A percentile compares a stretch with the other conserved stretches of the same genome.
Evolutionary conservation across 2,329 filamentous ascomycete species (phyloP).

Genomic region (Fusarium kyushuense): DNA sequence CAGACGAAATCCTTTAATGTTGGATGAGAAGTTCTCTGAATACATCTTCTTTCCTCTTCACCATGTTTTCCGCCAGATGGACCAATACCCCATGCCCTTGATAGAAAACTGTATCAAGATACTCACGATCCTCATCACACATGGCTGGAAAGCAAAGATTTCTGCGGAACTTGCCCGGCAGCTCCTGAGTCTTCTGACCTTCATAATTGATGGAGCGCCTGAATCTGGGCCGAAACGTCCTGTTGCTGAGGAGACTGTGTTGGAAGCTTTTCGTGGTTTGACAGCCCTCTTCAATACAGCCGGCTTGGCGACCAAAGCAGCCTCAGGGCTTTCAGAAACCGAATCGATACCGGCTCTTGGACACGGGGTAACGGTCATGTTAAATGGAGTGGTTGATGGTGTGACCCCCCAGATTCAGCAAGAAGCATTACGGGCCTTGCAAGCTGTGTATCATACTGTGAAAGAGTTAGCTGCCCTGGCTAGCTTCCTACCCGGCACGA

Average conservation of each 20-base stretch:
- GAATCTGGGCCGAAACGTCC: constrained; percentile 59
- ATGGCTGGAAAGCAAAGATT: constrained; percentile 83
- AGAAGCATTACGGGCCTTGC: constrained; percentile 74
- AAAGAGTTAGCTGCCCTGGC: constrained; percentile 81
- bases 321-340: constrained; percentile 64
- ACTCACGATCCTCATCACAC: constrained; percentile 76
- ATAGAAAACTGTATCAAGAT: constrained; percentile 83
- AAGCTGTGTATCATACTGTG: constrained; percentile 71
- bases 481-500: constrained; percentile 87
- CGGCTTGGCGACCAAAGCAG: constrained; percentile 61
- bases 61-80: constrained; percentile 82
- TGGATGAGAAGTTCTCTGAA: constrained; percentile 89
- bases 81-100: constrained; percentile 75
- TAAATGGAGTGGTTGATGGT: constrained; percentile 78
- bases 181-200: constrained; percentile 84
- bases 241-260: constrained; percentile 78
- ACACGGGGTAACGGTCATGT: constrained; percentile 81
- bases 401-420: constrained; percentile 76
- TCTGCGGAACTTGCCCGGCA: constrained; percentile 81
- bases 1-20: constrained; percentile 57
- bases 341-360: constrained; percentile 82
- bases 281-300: constrained; percentile 72
- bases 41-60: constrained; percentile 96
- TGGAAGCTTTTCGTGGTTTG: constrained; percentile 78
- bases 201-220: constrained; percentile 81